Conservation (phyloP, 768 basidiomycete genomes). For the Russula ochroleuca region DNA sequence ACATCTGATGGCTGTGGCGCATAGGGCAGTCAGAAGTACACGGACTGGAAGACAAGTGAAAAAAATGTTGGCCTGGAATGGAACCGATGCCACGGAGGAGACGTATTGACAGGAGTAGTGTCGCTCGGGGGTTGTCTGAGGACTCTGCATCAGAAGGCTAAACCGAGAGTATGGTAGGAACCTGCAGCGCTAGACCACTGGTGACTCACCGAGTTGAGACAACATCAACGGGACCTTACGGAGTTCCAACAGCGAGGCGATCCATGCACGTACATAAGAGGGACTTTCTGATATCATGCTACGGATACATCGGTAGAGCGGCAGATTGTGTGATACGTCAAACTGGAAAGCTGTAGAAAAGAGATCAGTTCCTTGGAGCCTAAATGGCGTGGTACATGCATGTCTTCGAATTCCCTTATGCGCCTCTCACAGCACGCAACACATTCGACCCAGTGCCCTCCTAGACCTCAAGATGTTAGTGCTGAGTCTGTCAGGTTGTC, state of each 20-base stretch:
- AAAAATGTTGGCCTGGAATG: background rate
- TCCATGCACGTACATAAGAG: constrained; percentile 7
- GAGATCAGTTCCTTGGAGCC: constrained; percentile 12
- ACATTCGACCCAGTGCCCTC: background rate
- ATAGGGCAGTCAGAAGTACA: background rate
- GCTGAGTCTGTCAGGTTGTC: background rate
- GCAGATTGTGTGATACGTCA: constrained; percentile 6
- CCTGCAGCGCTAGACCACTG: background rate
- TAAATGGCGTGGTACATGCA: constrained; percentile 13
- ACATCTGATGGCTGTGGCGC: constrained; percentile 9
- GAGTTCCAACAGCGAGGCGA: constrained; percentile 7
- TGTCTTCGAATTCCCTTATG: background rate
- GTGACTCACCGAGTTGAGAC: background rate
- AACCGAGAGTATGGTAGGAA: background rate
- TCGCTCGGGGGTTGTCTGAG: constrained; percentile 1
- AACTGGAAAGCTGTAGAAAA: background rate
- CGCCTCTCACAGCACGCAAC: background rate
- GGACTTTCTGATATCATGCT: constrained; percentile 7
- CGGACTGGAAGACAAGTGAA: background rate
- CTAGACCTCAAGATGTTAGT: background rate
- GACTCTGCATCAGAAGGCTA: constrained; percentile 1
- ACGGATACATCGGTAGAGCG: constrained; percentile 16
- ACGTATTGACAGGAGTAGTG: constrained; percentile 1
- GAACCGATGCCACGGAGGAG: constrained; percentile 13
- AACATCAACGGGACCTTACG: constrained; percentile 13